These are phyloP conservation scores for Pichia kudriavzevii DNA, from an alignment of 1,139 yeast species.

Conservation along the genomic window DNA sequence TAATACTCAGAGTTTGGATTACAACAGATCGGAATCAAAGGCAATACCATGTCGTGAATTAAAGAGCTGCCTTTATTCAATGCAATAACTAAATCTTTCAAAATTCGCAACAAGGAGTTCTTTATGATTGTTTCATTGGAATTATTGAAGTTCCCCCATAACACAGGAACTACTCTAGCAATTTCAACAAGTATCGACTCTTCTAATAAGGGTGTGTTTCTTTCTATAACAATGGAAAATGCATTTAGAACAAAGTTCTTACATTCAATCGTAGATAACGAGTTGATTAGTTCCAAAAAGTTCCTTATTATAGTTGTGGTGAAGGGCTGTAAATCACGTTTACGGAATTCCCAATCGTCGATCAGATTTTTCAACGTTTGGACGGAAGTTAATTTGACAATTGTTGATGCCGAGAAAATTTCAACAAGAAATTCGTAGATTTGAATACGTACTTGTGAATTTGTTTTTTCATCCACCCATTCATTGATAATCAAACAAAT, in stretches of 20 bases:
- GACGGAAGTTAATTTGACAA: constrained; percentile 70
- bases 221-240: constrained; percentile 55
- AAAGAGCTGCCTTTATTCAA: constrained; percentile 51
- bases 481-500: constrained; percentile 69
- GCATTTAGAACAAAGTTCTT: constrained; percentile 64
- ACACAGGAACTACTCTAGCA: constrained; percentile 54
- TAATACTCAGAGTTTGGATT: constrained; percentile 56
- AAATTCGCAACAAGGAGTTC: constrained; percentile 61
- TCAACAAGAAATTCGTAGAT: constrained; percentile 50
- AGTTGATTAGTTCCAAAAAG: constrained; percentile 40
- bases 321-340: constrained; percentile 58
- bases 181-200: constrained; percentile 45
- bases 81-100: constrained; percentile 59
- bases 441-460: constrained; percentile 47
- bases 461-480: constrained; percentile 68
- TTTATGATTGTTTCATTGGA: constrained; percentile 58
- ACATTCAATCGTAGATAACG: constrained; percentile 59
- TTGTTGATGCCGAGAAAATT: constrained; percentile 38
- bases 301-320: constrained; percentile 45
- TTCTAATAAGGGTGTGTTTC: constrained; percentile 55
- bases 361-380: constrained; percentile 61
- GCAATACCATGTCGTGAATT: constrained; percentile 59
- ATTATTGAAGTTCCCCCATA: constrained; percentile 61
- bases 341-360: constrained; percentile 83
- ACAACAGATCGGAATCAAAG: constrained; percentile 57